Percentiles rank a stretch among this genome's conserved stretches.
These are phyloP conservation scores for Conringia planisiliqua DNA, from an alignment of 345 rosid species.

Conservation along the genomic window DNA sequence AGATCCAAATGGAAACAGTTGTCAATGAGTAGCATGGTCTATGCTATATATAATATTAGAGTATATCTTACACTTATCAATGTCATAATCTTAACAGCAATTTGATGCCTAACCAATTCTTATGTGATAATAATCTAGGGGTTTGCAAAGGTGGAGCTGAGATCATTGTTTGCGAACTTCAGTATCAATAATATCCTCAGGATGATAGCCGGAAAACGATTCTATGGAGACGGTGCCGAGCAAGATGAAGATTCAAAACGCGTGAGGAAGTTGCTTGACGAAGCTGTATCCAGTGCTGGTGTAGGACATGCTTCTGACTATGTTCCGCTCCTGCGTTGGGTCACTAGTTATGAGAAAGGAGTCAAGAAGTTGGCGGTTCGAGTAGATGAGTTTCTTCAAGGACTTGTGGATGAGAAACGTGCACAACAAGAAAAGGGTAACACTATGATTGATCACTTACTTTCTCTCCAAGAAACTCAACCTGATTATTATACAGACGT, in stretches of 20 bases:
- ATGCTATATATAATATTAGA: background rate
- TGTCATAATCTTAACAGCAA: background rate
- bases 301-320: conserved; percentile 28
- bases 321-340: conserved; percentile 34
- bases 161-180: background rate
- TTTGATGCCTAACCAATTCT: no score
- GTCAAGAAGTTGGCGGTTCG: conserved; percentile 23
- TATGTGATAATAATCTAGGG: background rate
- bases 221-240: conserved; percentile 23
- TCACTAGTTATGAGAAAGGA: conserved; percentile 22
- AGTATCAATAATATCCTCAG: conserved; percentile 41
- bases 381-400: conserved; percentile 40
- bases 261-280: conserved; percentile 5
- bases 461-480: conserved; percentile 41
- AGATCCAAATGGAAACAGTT: background rate
- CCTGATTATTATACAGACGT: conserved; percentile 47
- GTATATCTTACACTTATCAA: background rate
- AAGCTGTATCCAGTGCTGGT: background rate
- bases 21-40: background rate
- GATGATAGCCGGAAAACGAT: conserved; percentile 50
- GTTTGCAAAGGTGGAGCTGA: conserved; percentile 8
- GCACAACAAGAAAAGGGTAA: conserved; percentile 8
- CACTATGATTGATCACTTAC: conserved; percentile 53
- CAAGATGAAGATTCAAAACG: background rate
- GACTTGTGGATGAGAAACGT: conserved; percentile 42